phyloP scores from a whole-genome alignment of 139 green algal species.

The Pleodorina starrii region DNA sequence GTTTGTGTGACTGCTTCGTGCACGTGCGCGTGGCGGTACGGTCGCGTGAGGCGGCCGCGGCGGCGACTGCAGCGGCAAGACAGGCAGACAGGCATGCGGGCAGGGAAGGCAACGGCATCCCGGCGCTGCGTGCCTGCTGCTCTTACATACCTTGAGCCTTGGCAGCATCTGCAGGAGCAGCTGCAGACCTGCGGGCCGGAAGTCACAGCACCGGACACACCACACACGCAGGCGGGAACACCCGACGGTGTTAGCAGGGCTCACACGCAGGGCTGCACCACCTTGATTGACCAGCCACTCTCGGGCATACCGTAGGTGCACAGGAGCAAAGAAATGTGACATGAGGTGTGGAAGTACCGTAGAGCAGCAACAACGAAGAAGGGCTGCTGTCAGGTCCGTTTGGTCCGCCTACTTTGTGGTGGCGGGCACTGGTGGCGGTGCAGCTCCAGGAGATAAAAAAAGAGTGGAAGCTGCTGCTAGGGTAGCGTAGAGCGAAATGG shows the following conservation, averaged over 20 bases:
- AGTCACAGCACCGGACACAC: background rate
- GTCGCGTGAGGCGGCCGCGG: background rate
- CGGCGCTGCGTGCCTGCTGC: background rate
- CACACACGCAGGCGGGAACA: background rate
- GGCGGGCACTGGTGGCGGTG: too few relatives aligned
- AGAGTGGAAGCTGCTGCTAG: too few relatives aligned
- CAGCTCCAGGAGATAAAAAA: too few relatives aligned
- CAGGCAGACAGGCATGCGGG: background rate
- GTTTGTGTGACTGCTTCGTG: background rate
- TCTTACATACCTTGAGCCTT: background rate
- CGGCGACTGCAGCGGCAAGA: background rate
- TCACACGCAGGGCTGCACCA: too few relatives aligned
- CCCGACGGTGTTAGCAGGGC: too few relatives aligned
- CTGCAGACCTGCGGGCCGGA: slow-evolving; percentile 5
- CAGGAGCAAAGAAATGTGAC: background rate
- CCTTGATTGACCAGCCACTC: too few relatives aligned
- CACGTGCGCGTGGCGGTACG: background rate
- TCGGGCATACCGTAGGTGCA: too few relatives aligned
- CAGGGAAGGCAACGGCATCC: background rate
- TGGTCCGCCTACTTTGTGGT: too few relatives aligned
- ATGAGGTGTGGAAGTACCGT: background rate
- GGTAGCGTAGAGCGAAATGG: too few relatives aligned
- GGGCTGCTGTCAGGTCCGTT: too few relatives aligned
- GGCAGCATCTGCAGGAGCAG: slow-evolving; percentile 31
- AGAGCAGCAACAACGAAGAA: too few relatives aligned